Evolutionary conservation across 305 asterid genomes (phyloP), one percentile per base, ranked within the genome.

Genomic region (Nicotiana rustica): DNA sequence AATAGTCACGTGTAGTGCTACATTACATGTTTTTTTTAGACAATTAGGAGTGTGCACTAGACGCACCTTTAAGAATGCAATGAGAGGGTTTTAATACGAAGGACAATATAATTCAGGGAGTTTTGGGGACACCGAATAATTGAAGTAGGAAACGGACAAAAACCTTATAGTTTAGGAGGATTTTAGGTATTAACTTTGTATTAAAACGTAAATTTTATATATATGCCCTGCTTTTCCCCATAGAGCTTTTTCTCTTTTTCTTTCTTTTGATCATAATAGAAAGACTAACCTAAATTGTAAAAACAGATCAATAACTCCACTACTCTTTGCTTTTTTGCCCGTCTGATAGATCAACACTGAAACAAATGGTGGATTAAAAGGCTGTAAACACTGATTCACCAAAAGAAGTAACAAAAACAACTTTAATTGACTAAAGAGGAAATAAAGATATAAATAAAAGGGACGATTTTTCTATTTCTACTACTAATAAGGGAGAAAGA

Each of bases 331-430:
- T 36, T 73, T 52, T 57, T 73, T 49, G 79, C 47, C 6, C 4
- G 14, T 4, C 6, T 49, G 25, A 52, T 75, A 44, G 44, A 13
- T 21, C 2, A 65, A 31, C 44, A 52, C 47, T 49, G 44, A 1
- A 70, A 75, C 4, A 7, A 75, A 6, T 15, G 65, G 64, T 75
- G 29, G 25, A 52, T 8, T 75, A 29, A 75, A 75, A 73, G 41
- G 6, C 18, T 73, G 38, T 19, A 21, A 44, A 13, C 64, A 13
- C 10, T 75, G 41, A 29, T 52, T 75, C 4, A 73, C 7, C 6
- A 73, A 73, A 73, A 25, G 64, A 14, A 49, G 41, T 25, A 73
- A 70, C 33, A 18, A 71, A 41, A 71, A 12, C 29, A 70, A 47
- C 41, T 49, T 47, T 73, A 73, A 41, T 47, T 14, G 64, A 49